Conservation (phyloP, 352 stramenopile genomes). For the Pythium rhizo-oryzae region DNA sequence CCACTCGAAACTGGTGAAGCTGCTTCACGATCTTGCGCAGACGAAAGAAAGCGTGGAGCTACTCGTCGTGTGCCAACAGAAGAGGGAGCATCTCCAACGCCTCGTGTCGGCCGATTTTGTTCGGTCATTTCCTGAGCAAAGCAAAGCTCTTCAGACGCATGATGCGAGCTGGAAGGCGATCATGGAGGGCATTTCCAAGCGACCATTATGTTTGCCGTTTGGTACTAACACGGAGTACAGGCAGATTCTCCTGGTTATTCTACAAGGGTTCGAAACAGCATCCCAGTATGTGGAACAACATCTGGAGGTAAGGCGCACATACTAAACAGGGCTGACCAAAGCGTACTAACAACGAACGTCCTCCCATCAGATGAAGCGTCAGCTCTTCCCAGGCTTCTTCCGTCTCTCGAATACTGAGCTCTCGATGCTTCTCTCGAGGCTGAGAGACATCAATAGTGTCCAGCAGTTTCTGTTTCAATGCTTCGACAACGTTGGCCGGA, state of each 20-base stretch:
- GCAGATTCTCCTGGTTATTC: slow-evolving; percentile 38
- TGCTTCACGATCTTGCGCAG: slow-evolving; percentile 47
- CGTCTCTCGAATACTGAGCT: slow-evolving; percentile 66
- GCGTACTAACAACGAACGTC: no score
- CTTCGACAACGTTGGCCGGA: slow-evolving; percentile 68
- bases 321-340: background rate
- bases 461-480: slow-evolving; percentile 62
- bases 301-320: slow-evolving; percentile 36
- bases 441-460: slow-evolving; percentile 48
- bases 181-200: slow-evolving; percentile 49
- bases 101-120: slow-evolving; percentile 66
- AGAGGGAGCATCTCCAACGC: slow-evolving; percentile 70
- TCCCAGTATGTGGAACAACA: slow-evolving; percentile 54
- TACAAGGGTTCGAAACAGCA: slow-evolving; percentile 59
- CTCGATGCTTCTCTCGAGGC: slow-evolving; percentile 48
- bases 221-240: slow-evolving; percentile 52
- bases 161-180: slow-evolving; percentile 56
- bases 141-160: slow-evolving; percentile 54
- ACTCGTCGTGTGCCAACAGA: slow-evolving; percentile 57
- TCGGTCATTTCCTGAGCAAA: slow-evolving; percentile 59
- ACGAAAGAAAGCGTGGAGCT: slow-evolving; percentile 60
- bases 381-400: slow-evolving; percentile 66
- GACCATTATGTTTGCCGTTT: slow-evolving; percentile 57
- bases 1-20: slow-evolving; percentile 45
- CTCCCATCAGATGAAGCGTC: slow-evolving; percentile 42